A percentile compares a stretch with the other conserved stretches of the same genome.
Evolutionary conservation across 164 flowering plant species (phyloP).

Genomic region (Cinnamomum chago): DNA sequence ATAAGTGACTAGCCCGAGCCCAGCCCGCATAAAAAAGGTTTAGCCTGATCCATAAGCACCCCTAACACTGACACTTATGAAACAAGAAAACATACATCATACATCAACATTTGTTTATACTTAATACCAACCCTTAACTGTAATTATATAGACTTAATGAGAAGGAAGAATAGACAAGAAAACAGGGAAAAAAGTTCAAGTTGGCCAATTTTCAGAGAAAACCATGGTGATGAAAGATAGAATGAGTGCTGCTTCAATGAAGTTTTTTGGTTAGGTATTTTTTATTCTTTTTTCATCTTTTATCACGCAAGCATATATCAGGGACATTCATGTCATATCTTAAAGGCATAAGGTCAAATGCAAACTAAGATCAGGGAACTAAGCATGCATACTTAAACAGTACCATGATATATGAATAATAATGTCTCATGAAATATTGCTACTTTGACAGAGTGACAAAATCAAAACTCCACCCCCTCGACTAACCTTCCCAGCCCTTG

Average conservation of each 20-base stretch:
- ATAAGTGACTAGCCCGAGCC: no score
- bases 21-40: no score
- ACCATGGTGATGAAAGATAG: background rate
- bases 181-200: background rate
- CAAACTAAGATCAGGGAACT: background rate
- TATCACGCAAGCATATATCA: background rate
- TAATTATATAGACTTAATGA: no score
- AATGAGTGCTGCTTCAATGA: background rate
- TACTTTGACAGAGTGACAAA: no score
- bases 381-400: no score
- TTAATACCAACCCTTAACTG: background rate
- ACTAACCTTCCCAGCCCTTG: conserved; percentile 93
- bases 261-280: background rate
- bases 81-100: background rate
- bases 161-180: no score
- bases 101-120: background rate
- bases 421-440: no score
- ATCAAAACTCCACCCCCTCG: background rate
- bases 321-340: background rate
- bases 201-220: background rate
- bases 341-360: background rate
- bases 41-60: no score
- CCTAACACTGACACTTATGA: no score
- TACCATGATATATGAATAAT: no score
- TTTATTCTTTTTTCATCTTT: background rate